phyloP scores from a whole-genome alignment of 768 basidiomycete genomes.

The Amyloporia xantha region DNA sequence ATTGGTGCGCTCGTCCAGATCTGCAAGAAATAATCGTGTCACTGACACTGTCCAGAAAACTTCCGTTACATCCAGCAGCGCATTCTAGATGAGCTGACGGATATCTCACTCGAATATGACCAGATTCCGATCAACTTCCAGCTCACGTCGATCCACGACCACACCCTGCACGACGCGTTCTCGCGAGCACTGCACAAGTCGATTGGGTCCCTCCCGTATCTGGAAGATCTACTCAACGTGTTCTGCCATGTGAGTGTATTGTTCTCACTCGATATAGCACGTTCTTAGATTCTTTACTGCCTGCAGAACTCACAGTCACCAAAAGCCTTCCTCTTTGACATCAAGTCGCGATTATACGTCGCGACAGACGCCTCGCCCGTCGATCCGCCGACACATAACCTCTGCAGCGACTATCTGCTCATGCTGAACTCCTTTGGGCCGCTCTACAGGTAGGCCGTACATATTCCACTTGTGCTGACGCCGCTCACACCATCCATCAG shows the following conservation, averaged over 20 bases:
- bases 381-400: slow-evolving; percentile 78
- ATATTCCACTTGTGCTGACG: neutral
- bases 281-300: neutral
- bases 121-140: slow-evolving; percentile 80
- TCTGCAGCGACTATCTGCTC: slow-evolving; percentile 87
- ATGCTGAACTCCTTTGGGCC: slow-evolving; percentile 83
- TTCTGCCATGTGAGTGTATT: slow-evolving; percentile 59
- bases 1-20: too few species aligned
- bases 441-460: slow-evolving; percentile 62
- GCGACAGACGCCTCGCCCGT: slow-evolving; percentile 92
- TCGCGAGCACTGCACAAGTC: slow-evolving; percentile 85
- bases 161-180: slow-evolving; percentile 87
- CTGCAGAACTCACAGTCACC: slow-evolving; percentile 82
- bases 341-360: slow-evolving; percentile 77
- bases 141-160: slow-evolving; percentile 90
- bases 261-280: neutral
- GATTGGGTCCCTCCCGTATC: slow-evolving; percentile 74
- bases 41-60: slow-evolving; percentile 50
- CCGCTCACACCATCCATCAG: neutral
- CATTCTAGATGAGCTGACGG: slow-evolving; percentile 73
- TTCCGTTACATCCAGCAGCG: slow-evolving; percentile 88
- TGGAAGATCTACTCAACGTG: slow-evolving; percentile 83
- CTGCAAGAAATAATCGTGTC: too few species aligned
- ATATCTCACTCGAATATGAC: slow-evolving; percentile 70
- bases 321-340: slow-evolving; percentile 93